Evolutionary conservation across 345 rosid genomes (phyloP), one percentile per base, ranked within the genome.

Genomic region (Eucalyptus cloeziana): DNA sequence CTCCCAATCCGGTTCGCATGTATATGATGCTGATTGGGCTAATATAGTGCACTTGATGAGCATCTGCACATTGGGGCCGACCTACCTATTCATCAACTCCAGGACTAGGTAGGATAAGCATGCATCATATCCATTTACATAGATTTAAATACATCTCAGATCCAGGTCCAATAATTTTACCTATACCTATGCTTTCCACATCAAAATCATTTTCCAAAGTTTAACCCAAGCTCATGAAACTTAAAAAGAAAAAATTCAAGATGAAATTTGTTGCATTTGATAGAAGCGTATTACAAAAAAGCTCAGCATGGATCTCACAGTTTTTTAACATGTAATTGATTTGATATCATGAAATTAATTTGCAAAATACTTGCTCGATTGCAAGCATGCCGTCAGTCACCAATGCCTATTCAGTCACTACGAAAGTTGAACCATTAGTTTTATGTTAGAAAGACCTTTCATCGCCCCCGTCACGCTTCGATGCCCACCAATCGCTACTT

Each of bases 281-380:
- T 10, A 37, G 47, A 76, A 76, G 45, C 15, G 10, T 37, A 21
- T 76, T 37, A 2, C 27, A 40, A 43, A 37, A 37, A 19, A 5
- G 24, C 5, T 2, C 1, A 19, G 4, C 0, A 0, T 37, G 47
- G 1, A 37, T 37, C 27, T 76, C 14, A 37, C 4, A 1, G 1
- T 71, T 71, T 19, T 4, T 37, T 17, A 22, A 37, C 11, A 71
- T 2, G 2, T 5, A 15, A 37, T 71, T 71, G 81, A 40, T 21
- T 71, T 5, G 45, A 33, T 21, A 2, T 5, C 10, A 71, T 37
- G 10, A 31, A 19, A 5, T 37, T 31, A 0, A 37, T 37, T 5
- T 19, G 22, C 1, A 14, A 21, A 27, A 31, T 33, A 33, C 14
- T 71, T 37, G 44, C 43, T 69, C 13, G 1, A 17, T 17, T 1